Base-by-base conservation (phyloP, 352 stramenopile genomes). In the Pythium dissimile region DNA sequence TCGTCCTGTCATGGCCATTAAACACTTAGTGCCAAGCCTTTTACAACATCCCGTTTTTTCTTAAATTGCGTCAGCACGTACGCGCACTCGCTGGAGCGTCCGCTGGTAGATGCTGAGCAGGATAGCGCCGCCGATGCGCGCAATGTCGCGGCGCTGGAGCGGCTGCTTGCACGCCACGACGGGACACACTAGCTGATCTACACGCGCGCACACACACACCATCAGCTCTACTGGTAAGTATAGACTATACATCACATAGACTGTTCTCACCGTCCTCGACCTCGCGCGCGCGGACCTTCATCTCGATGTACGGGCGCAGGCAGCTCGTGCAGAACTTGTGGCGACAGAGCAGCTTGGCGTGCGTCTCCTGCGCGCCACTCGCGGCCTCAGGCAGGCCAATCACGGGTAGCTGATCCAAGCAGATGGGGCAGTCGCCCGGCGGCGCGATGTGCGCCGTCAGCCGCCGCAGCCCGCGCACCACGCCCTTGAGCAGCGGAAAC, bases 151-250 rank as follows among this genome's bases (percentile, higher is more conserved):
- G 24, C 74, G 64, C 1, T 54, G 50, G 18, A 90, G 64, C 15
- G 43, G 62, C 18, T 62, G 42, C 31, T 72, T 76, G 59, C 80
- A 90, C 18, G 72, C 59, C 23, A 88, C 37, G 20, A 84, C 69
- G 4, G 80, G 77, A 62, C 80, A 90, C 44, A 88, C 66, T 35
- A 88, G 54, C 63, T 89, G 69, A 59, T 89, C 80, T 88, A 46
- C 35, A 50, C 23, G 6, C 21, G 31, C 13, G 9, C n/a, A 54
- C 46, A 30, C 42, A 3, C 21, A 2, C 41, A 13, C 5, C 20
- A 47, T 28, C 41, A 28, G 5, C n/a, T n/a, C 18, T 47, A 1
- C 9, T 16, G 41, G 28, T 21, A 1, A 10, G 12, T 47, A 18
- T 30, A 5, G 18, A 47, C 4, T n/a, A 6, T 27, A 30, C 18